Evolutionary conservation across 2,329 filamentous ascomycete genomes (phyloP), one percentile per base, ranked within the genome.

Genomic region (Mariannaea sp.): DNA sequence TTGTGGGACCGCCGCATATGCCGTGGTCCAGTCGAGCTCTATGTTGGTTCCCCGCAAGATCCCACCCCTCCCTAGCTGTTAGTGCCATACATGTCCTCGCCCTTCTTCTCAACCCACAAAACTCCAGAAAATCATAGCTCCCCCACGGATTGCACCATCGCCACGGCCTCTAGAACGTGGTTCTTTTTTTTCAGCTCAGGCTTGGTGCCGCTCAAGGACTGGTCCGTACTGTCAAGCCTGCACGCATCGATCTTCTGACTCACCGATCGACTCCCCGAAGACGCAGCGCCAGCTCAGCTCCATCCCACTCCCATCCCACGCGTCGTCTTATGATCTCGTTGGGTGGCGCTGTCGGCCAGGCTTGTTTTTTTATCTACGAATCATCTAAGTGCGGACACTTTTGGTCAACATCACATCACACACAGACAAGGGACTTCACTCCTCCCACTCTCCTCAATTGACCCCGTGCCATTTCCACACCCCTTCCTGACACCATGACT

Each of bases 141-240:
- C 59, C 49, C 58, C 55, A 63, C 58, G 53, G 42, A 64, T 65
- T 58, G 62, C 63, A 58, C 63, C 57, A 64, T 61, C 54, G 48
- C 49, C 59, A 49, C 40, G 53, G 44, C 60, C 46, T 58, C 44
- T 58, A 40, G 13, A 39, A 50, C 57, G 44, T 49, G 38, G 27
- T 24, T 26, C 52, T 13, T 24, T 26, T 50, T 13, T 24, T 39
- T 51, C 30, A 24, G 42, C 42, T 40, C 43, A 65, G 63, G 48
- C 42, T 46, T 38, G 40, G 29, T n/a, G 29, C 19, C 33, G 35
- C 30, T 39, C 27, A 36, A 19, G 17, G 10, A 32, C 29, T 24
- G 39, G n/a, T 19, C 53, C 16, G 49, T 42, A 44, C 29, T 32
- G 35, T 41, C 40, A 29, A 38, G 42, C 13, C 49, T 35, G n/a